Base-by-base conservation (phyloP, 371 early-diverging fungal species). In the Choanephora cucurbitarum region DNA sequence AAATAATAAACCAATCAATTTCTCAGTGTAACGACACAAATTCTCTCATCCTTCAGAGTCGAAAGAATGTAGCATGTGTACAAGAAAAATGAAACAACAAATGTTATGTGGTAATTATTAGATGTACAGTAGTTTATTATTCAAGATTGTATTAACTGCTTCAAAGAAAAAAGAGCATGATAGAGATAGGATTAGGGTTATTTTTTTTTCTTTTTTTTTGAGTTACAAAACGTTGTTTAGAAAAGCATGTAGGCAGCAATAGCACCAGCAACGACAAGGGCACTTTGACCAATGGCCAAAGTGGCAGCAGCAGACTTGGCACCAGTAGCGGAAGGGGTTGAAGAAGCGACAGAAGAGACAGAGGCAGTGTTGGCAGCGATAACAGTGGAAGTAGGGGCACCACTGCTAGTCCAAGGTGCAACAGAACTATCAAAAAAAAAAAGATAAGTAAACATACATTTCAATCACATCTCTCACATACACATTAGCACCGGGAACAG, bases 401-500 rank as follows among this genome's bases (percentile, higher is more conserved):
- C 28, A 46, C 50, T 47, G 32, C 67, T 67, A 34, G 53, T 62
- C 67, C 67, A 67, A 41, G 54, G 57, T 34, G 66, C 43, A 52
- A 67, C 49, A 24, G 67, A 62, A 7, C 67, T 67, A 56, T 28
- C 28, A 52, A 11, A 49, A 50, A 9, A 34, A 10, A 24, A 22
- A 57, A n/a, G 31, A 10, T 14, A 15, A 21, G 28, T 41, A 22
- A 1, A 34, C 15, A 21, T 5, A 33, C 10, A n/a, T 14, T 18
- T 52, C 13, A 51, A 5, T 10, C 39, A 15, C 15, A 6, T 45
- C 22, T 58, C 11, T 23, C 17, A 44, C 67, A 52, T 67, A 67
- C 67, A 62, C 67, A 49, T 67, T 67, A 44, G 67, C 67, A 47
- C 67, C 67, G 56, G 67, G 67, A 57, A 58, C 62, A 8, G 67